Conservation (phyloP, 2,329 filamentous ascomycete species). For the Tympanopsis confertula region DNA sequence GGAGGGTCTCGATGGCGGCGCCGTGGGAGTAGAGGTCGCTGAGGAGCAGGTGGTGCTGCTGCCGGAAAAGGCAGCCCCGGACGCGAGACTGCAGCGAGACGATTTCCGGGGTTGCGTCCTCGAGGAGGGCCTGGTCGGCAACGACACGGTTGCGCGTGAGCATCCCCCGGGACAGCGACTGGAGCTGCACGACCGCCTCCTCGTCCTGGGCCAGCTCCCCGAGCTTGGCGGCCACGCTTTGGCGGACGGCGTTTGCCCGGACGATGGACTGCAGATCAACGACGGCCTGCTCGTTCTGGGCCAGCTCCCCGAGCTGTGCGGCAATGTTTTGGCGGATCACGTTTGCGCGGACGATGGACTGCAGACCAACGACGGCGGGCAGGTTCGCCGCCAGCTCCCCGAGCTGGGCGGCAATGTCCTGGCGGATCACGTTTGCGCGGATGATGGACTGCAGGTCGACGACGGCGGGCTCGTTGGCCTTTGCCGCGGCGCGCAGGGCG, state of each 20-base stretch:
- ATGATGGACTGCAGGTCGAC: slow-evolving; percentile 52
- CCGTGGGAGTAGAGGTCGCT: slow-evolving; percentile 60
- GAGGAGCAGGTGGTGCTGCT: slow-evolving; percentile 49
- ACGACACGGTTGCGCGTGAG: slow-evolving; percentile 39
- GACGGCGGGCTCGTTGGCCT: slow-evolving; percentile 53
- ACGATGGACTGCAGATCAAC: slow-evolving; percentile 16
- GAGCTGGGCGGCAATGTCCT: slow-evolving; percentile 49
- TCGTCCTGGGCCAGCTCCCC: slow-evolving; percentile 24
- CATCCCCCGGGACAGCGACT: slow-evolving; percentile 51
- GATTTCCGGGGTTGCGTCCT: slow-evolving; percentile 42
- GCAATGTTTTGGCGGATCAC: slow-evolving; percentile 55
- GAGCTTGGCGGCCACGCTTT: slow-evolving; percentile 10
- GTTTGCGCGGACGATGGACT: slow-evolving; percentile 69
- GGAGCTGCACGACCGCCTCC: slow-evolving; percentile 34
- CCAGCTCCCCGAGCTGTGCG: slow-evolving; percentile 6
- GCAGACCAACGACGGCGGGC: slow-evolving; percentile 55
- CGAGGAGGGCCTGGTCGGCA: slow-evolving; percentile 39
- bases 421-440: slow-evolving; percentile 54
- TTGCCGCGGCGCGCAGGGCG: slow-evolving; percentile 27
- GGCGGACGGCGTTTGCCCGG: slow-evolving; percentile 14
- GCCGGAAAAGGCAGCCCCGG: slow-evolving; percentile 52
- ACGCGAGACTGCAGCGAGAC: slow-evolving; percentile 53
- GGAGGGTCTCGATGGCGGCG: slow-evolving; percentile 55
- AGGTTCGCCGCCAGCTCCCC: slow-evolving; percentile 60
- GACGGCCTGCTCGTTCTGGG: slow-evolving; percentile 4